Percentiles rank a stretch among this genome's conserved stretches.
Evolutionary conservation across 2,329 filamentous ascomycete genomes (phyloP).

Genomic region (Stemphylium beticola): DNA sequence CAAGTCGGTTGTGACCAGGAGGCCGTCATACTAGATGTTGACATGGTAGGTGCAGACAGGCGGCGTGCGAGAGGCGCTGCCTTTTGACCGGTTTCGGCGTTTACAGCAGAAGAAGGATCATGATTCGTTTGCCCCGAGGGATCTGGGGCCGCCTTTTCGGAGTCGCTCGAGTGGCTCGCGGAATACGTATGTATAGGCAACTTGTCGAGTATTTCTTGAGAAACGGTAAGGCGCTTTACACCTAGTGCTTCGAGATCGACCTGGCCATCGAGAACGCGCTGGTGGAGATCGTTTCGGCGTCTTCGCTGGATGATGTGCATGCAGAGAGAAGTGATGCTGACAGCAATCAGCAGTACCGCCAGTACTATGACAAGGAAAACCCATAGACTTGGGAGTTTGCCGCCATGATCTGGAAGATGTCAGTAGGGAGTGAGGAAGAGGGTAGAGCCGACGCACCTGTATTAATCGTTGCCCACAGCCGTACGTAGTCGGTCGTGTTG

Average conservation of each 20-base stretch:
- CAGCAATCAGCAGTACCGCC: slow-evolving; percentile 71
- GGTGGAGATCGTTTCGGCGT: slow-evolving; percentile 70
- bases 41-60: slow-evolving; percentile 26
- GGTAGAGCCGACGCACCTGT: slow-evolving; percentile 44
- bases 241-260: slow-evolving; percentile 86
- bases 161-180: slow-evolving; percentile 7
- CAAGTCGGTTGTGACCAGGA: slow-evolving; percentile 77
- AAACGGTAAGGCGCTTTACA: slow-evolving; percentile 81
- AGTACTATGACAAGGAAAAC: slow-evolving; percentile 74
- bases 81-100: slow-evolving; percentile 27
- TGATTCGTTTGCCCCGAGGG: slow-evolving; percentile 15
- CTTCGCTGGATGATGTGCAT: slow-evolving; percentile 81
- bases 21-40: slow-evolving; percentile 14
- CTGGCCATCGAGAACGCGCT: slow-evolving; percentile 76
- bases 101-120: slow-evolving; percentile 15
- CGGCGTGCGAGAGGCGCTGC: slow-evolving; percentile 17
- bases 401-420: slow-evolving; percentile 52
- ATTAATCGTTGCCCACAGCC: slow-evolving; percentile 59
- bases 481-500: slow-evolving; percentile 53
- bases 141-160: slow-evolving; percentile 26
- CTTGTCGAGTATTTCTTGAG: slow-evolving; percentile 70
- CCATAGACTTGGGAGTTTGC: slow-evolving; percentile 77
- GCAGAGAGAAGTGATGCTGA: slow-evolving; percentile 68
- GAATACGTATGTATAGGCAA: slow-evolving; percentile 82
- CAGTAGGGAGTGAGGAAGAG: slow-evolving; percentile 6